Conservation (phyloP, 331 rosid genomes). For the Malus hybrid region DNA sequence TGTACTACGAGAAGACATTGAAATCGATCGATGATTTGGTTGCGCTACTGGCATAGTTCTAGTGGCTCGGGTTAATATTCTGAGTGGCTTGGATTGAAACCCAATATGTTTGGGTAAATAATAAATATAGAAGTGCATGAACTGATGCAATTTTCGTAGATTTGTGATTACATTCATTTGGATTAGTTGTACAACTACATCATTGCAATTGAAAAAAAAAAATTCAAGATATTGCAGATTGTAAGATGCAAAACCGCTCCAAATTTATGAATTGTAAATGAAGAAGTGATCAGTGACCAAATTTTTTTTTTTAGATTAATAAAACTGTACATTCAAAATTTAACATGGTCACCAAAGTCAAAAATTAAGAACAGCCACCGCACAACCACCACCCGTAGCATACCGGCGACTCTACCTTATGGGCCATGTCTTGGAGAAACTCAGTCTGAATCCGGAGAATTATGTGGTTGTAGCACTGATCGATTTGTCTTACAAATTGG, state of each 20-base stretch:
- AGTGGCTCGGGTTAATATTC: background rate
- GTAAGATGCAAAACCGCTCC: no score
- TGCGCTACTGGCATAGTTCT: constrained; percentile 44
- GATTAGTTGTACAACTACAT: background rate
- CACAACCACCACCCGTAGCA: no score
- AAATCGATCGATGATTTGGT: constrained; percentile 83
- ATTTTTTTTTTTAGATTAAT: no score
- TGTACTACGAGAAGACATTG: constrained; percentile 86
- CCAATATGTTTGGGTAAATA: background rate
- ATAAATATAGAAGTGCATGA: background rate
- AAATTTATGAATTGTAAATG: no score
- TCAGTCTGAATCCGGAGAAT: background rate
- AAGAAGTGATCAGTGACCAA: no score
- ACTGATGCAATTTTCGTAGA: background rate
- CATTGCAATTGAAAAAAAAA: no score
- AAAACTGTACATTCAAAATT: no score
- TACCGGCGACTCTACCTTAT: no score
- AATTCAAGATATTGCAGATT: no score
- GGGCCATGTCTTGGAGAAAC: no score
- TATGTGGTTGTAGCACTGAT: background rate
- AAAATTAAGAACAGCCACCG: no score
- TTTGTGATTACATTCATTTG: background rate
- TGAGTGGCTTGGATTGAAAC: background rate
- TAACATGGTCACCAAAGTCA: no score
- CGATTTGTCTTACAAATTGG: background rate